A percentile compares a stretch with the other conserved stretches of the same genome.
Conservation (phyloP, 192 early-diverging fungal species). For the Gigaspora rosea region DNA sequence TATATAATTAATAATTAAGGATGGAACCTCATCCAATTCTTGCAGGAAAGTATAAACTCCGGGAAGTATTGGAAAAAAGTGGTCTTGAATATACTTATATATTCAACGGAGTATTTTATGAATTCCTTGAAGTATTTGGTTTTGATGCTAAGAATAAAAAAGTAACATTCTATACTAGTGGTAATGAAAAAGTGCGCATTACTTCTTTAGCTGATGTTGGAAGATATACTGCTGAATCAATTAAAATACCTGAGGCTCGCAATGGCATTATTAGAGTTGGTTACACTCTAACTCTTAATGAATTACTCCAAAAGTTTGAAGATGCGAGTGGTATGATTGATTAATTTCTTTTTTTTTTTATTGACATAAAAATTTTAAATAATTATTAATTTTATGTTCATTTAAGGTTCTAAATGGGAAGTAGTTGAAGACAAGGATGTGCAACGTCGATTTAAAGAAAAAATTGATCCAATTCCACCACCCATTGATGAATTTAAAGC, state of each 20-base stretch:
- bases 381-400: not conserved
- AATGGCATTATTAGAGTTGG: not conserved
- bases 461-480: conserved; percentile 7
- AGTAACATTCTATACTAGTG: not conserved
- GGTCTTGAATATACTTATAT: conserved; percentile 17
- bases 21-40: not conserved
- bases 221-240: not conserved
- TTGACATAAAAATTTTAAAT: not conserved
- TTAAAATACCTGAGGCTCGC: not conserved
- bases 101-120: not conserved
- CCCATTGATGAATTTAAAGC: not conserved
- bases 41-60: not conserved
- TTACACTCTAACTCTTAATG: not conserved
- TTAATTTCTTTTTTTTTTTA: not conserved
- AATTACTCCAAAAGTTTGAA: conserved; percentile 9
- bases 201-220: conserved; percentile 2
- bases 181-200: not conserved
- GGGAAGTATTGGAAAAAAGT: conserved; percentile 9
- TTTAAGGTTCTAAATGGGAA: conserved; percentile 13
- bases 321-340: not conserved
- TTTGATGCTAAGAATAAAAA: not conserved
- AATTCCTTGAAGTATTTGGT: not conserved
- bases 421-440: conserved; percentile 5
- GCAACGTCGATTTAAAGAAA: not conserved
- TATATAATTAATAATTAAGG: not conserved